phyloP scores from a whole-genome alignment of 202 grass and related monocot genomes.

The Zoysia matrella region DNA sequence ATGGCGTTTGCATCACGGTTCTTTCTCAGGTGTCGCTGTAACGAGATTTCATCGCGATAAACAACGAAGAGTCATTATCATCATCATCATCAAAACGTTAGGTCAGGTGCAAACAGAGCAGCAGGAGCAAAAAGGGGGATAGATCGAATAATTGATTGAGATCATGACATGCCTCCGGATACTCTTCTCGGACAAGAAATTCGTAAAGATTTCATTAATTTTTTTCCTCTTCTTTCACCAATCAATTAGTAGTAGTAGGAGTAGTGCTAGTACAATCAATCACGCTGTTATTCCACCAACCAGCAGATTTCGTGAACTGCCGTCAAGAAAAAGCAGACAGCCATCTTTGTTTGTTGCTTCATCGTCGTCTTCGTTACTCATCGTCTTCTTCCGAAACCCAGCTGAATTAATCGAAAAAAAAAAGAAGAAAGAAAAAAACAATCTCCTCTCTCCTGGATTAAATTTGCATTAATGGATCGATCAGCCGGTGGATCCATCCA shows the following conservation, averaged over 20 bases:
- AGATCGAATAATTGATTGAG: conserved; percentile 6
- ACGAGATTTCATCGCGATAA: conserved; percentile 27
- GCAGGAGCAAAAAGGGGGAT: neutral
- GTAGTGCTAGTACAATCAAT: conserved; percentile 4
- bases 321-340: conserved; percentile 80
- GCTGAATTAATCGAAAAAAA: conserved; percentile 49
- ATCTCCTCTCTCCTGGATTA: conserved; percentile 27
- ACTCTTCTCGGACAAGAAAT: conserved; percentile 30
- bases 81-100: conserved; percentile 1
- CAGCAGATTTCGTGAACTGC: conserved; percentile 53
- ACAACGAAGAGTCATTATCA: conserved; percentile 14
- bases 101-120: conserved; percentile 24
- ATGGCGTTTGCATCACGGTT: too few species aligned
- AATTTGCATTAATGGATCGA: conserved; percentile 8
- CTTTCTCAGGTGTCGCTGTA: conserved; percentile 22
- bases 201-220: conserved; percentile 40
- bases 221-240: conserved; percentile 8
- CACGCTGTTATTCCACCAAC: conserved; percentile 60
- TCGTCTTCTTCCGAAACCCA: conserved; percentile 39
- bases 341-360: conserved; percentile 37
- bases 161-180: conserved; percentile 24
- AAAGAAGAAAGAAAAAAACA: neutral
- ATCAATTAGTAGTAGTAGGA: conserved; percentile 57
- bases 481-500: neutral
- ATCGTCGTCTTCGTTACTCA: neutral